Evolutionary conservation across 192 early-diverging fungal species (phyloP).

Genomic region (Backusella circina): DNA sequence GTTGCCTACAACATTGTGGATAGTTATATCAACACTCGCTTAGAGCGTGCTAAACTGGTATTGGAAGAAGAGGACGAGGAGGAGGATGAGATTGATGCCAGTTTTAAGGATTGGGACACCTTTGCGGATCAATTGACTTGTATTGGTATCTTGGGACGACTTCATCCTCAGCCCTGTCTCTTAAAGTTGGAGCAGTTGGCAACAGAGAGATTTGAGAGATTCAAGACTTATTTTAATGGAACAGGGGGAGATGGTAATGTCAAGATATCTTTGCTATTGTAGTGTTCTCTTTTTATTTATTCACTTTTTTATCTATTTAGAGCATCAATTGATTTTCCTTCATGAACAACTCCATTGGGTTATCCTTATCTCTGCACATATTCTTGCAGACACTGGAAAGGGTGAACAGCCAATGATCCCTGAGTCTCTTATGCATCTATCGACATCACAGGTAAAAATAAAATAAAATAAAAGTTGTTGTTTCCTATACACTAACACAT

Average conservation of each 20-base stretch:
- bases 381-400: conserved; percentile 62
- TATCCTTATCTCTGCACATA: conserved; percentile 58
- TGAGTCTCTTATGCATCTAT: conserved; percentile 54
- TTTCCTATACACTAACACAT: background rate
- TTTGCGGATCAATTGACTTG: conserved; percentile 72
- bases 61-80: conserved; percentile 49
- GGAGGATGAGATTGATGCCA: conserved; percentile 36
- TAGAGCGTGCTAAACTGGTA: conserved; percentile 51
- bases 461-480: background rate
- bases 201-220: conserved; percentile 42
- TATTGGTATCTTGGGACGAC: conserved; percentile 59
- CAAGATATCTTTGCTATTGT: background rate
- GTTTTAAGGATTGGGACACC: conserved; percentile 62
- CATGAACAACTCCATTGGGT: conserved; percentile 77
- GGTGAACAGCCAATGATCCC: conserved; percentile 74
- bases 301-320: conserved; percentile 4
- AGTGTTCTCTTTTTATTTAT: background rate
- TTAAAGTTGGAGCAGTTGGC: conserved; percentile 46
- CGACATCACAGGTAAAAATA: conserved; percentile 33
- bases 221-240: conserved; percentile 46
- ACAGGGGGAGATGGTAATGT: conserved; percentile 29
- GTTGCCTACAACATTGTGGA: conserved; percentile 55
- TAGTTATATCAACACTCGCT: conserved; percentile 56
- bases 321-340: conserved; percentile 27
- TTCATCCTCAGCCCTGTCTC: conserved; percentile 50